These are phyloP conservation scores for Pinus tabuliformis DNA, from an alignment of 75 land plant genomes.

Conservation along the genomic window DNA sequence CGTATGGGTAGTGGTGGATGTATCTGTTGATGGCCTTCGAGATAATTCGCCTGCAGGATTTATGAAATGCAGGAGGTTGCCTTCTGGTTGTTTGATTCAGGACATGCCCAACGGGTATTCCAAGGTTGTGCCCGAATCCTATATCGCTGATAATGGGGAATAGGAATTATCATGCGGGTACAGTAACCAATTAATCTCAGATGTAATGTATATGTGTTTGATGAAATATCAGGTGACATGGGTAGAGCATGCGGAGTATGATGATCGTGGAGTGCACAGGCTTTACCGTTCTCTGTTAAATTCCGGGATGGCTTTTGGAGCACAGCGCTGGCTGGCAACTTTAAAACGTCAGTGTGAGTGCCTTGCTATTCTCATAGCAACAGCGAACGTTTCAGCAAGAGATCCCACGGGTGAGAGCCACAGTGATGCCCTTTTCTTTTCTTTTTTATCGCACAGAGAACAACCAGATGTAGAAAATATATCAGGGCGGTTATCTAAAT, in stretches of 20 bases:
- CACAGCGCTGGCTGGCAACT: conserved; percentile 80
- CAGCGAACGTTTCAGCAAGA: conserved; percentile 23
- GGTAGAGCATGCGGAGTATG: conserved; percentile 82
- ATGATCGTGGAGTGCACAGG: conserved; percentile 62
- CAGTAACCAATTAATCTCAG: neutral
- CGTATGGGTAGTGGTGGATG: conserved; percentile 85
- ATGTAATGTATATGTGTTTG: neutral
- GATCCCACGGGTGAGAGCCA: conserved; percentile 34
- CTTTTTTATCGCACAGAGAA: neutral
- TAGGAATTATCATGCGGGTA: neutral
- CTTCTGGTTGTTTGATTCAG: conserved; percentile 85
- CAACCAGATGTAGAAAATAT: neutral
- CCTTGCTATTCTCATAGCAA: conserved; percentile 72
- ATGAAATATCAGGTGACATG: conserved; percentile 55
- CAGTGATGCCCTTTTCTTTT: neutral
- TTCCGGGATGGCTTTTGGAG: conserved; percentile 79
- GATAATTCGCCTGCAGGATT: conserved; percentile 26
- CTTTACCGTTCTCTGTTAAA: conserved; percentile 52
- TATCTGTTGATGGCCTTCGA: conserved; percentile 61
- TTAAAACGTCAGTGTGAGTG: conserved; percentile 81
- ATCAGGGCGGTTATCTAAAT: neutral
- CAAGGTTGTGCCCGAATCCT: conserved; percentile 20
- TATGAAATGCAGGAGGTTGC: conserved; percentile 61
- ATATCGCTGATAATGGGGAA: neutral
- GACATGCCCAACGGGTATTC: conserved; percentile 88